These are phyloP conservation scores for Aspergillus bombycis DNA, from an alignment of 2,329 filamentous ascomycete species.

Conservation along the genomic window DNA sequence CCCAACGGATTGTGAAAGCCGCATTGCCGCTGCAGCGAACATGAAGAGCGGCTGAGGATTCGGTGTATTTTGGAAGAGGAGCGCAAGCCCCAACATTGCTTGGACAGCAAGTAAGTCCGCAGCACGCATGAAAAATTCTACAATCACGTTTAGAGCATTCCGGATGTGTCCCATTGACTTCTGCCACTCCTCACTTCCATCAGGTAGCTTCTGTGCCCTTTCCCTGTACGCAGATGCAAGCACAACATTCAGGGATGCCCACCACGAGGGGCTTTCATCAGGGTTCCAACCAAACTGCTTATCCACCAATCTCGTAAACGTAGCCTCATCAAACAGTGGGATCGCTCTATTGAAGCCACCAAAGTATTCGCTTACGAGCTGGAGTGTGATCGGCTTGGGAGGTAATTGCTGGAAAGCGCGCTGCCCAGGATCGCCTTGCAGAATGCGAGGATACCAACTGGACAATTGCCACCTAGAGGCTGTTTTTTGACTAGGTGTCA, in stretches of 20 bases:
- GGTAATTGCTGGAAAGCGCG: slow-evolving; percentile 17
- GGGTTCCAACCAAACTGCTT: slow-evolving; percentile 25
- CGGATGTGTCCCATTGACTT: slow-evolving; percentile 22
- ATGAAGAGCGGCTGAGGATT: slow-evolving; percentile 27
- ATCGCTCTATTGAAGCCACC: slow-evolving; percentile 17
- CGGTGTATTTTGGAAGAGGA: slow-evolving; percentile 28
- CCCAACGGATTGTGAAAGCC: slow-evolving; percentile 26
- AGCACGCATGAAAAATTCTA: slow-evolving; percentile 22
- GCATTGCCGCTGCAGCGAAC: slow-evolving; percentile 25
- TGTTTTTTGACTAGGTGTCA: slow-evolving; percentile 7
- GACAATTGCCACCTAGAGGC: slow-evolving; percentile 16
- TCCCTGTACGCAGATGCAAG: slow-evolving; percentile 24
- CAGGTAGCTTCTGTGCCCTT: slow-evolving; percentile 13
- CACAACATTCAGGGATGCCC: slow-evolving; percentile 25
- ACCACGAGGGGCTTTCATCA: slow-evolving; percentile 24
- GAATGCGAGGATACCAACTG: slow-evolving; percentile 19
- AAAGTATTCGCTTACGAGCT: slow-evolving; percentile 17
- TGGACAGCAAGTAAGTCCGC: slow-evolving; percentile 24
- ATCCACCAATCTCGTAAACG: slow-evolving; percentile 15
- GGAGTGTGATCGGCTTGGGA: slow-evolving; percentile 10
- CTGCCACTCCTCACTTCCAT: slow-evolving; percentile 18
- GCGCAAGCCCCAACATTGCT: slow-evolving; percentile 22
- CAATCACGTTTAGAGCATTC: slow-evolving; percentile 23
- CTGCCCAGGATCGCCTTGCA: slow-evolving; percentile 18
- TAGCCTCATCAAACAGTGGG: slow-evolving; percentile 16